Conservation (phyloP, 768 basidiomycete genomes). For the Crassisporium funariophilum region DNA sequence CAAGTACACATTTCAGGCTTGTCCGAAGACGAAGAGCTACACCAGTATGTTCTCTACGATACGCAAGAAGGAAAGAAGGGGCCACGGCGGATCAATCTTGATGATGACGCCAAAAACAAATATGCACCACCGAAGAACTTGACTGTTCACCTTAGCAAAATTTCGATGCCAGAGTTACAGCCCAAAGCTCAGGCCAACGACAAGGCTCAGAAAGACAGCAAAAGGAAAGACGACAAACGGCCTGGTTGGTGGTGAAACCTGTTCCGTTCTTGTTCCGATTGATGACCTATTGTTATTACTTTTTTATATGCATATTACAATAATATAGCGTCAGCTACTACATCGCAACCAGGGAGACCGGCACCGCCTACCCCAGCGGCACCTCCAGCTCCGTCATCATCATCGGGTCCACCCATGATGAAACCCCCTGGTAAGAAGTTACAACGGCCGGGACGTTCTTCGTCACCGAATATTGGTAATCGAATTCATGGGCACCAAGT, state of each 20-base stretch:
- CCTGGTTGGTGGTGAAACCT: conserved; percentile 33
- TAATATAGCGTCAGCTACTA: conserved; percentile 6
- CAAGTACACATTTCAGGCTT: conserved; percentile 30
- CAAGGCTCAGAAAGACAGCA: conserved; percentile 33
- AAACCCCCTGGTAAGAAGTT: conserved; percentile 19
- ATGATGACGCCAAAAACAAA: conserved; percentile 55
- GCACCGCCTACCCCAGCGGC: conserved; percentile 11
- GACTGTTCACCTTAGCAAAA: conserved; percentile 80
- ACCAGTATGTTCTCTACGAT: conserved; percentile 81
- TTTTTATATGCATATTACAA: conserved; percentile 2
- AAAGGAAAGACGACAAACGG: conserved; percentile 46
- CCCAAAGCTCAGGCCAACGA: conserved; percentile 43
- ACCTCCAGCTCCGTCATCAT: conserved; percentile 6
- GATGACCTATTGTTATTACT: conserved; percentile 7
- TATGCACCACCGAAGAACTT: conserved; percentile 73
- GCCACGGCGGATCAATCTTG: conserved; percentile 68
- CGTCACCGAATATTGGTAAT: conserved; percentile 15
- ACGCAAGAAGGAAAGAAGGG: conserved; percentile 49
- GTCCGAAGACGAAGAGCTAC: conserved; percentile 59
- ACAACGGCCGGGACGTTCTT: conserved; percentile 17
- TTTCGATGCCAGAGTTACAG: conserved; percentile 81
- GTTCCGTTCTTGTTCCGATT: conserved; percentile 12
- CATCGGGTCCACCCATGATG: conserved; percentile 9
- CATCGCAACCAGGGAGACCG: conserved; percentile 12
- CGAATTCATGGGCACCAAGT: conserved; percentile 34